These are phyloP conservation scores for Pythium monospermum DNA, from an alignment of 352 stramenopile species.

Conservation along the genomic window DNA sequence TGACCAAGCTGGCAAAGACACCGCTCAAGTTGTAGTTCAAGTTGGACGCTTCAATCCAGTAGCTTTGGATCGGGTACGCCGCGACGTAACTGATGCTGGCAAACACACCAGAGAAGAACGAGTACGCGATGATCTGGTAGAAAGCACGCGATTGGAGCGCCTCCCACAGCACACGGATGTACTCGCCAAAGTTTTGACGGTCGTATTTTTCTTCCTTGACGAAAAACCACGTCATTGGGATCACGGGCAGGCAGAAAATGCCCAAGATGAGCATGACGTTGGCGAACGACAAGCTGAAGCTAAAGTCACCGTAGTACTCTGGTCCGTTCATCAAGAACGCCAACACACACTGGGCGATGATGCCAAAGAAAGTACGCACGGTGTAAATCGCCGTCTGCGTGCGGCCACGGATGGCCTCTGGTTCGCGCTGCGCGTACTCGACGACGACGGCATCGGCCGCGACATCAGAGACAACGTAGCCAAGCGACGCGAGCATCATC, in stretches of 20 bases:
- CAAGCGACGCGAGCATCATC: conserved; percentile 30
- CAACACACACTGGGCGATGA: conserved; percentile 20
- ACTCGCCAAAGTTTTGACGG: conserved; percentile 20
- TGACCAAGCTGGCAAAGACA: conserved; percentile 16
- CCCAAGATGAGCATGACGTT: conserved; percentile 23
- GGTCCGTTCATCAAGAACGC: conserved; percentile 25
- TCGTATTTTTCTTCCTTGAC: conserved; percentile 27
- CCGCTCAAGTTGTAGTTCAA: conserved; percentile 21
- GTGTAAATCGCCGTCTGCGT: conserved; percentile 25
- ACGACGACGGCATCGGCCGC: conserved; percentile 31
- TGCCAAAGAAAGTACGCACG: conserved; percentile 21
- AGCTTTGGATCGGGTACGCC: conserved; percentile 16
- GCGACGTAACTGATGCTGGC: conserved; percentile 21
- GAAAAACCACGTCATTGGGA: conserved; percentile 29
- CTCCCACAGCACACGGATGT: conserved; percentile 29
- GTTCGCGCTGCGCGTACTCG: conserved; percentile 24
- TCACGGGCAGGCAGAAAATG: conserved; percentile 24
- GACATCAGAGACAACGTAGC: conserved; percentile 31
- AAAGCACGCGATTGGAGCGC: conserved; percentile 26
- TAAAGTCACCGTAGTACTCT: conserved; percentile 28
- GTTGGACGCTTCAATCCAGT: conserved; percentile 23
- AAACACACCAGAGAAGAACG: conserved; percentile 26
- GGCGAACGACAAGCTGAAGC: conserved; percentile 20
- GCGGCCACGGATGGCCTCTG: conserved; percentile 21
- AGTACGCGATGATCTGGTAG: conserved; percentile 25